phyloP scores from a whole-genome alignment of 2,329 filamentous ascomycete species.

The Ophiostoma fasciatum region DNA sequence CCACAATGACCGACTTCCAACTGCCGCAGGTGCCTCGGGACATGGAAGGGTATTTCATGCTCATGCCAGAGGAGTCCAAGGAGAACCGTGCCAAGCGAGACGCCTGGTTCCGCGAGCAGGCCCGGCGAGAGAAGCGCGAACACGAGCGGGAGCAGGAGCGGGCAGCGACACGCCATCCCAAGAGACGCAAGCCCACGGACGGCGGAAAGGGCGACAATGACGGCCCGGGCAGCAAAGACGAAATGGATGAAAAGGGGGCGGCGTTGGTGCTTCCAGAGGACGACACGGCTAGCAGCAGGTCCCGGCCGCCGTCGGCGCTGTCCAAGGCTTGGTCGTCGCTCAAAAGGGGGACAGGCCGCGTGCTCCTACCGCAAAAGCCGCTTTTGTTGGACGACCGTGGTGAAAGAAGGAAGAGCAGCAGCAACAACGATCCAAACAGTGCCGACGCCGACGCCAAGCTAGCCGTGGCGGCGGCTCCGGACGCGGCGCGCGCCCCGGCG shows the following conservation, averaged over 20 bases:
- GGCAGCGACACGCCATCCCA: no score
- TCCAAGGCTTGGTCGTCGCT: conserved; percentile 8
- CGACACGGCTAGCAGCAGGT: no score
- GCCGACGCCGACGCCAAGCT: no score
- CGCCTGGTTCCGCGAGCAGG: conserved; percentile 8
- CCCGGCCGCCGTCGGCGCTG: conserved; percentile 3
- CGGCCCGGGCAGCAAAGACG: no score
- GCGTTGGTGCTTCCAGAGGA: no score
- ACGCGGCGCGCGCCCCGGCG: no score
- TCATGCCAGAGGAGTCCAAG: conserved; percentile 3
- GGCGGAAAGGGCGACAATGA: no score
- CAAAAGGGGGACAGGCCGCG: conserved; percentile 6
- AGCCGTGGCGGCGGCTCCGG: no score
- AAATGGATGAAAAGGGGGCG: no score
- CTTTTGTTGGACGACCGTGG: no score
- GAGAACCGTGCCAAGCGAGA: conserved; percentile 5
- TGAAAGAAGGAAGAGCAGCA: not conserved
- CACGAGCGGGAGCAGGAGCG: not conserved
- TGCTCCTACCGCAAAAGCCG: conserved; percentile 3
- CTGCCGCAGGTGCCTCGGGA: conserved; percentile 2
- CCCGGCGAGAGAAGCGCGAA: not conserved
- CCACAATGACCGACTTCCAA: conserved; percentile 6
- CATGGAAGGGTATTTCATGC: conserved; percentile 4
- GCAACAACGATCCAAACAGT: no score
- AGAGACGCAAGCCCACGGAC: no score